Percentiles rank a stretch among this genome's conserved stretches.
These are phyloP conservation scores for Talaromyces liani DNA, from an alignment of 495 filamentous ascomycete genomes.

Conservation along the genomic window DNA sequence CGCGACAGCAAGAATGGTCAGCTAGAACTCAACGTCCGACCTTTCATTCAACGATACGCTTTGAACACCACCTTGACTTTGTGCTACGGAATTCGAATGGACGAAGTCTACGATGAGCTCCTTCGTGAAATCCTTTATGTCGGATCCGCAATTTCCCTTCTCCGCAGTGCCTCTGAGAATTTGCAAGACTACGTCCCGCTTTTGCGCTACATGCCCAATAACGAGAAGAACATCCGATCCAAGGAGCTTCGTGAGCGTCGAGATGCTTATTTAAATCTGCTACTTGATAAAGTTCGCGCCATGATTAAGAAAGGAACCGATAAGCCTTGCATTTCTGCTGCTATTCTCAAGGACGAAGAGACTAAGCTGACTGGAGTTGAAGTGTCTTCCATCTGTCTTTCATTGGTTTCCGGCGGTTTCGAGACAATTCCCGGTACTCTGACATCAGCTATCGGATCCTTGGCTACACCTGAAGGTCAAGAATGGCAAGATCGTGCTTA, in stretches of 20 bases:
- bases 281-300: slow-evolving; percentile 38
- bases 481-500: slow-evolving; percentile 44
- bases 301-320: slow-evolving; percentile 45
- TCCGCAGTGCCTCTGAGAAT: slow-evolving; percentile 43
- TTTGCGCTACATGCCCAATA: slow-evolving; percentile 39
- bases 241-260: slow-evolving; percentile 37
- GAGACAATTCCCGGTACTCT: slow-evolving; percentile 45
- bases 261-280: slow-evolving; percentile 37
- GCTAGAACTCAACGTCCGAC: slow-evolving; percentile 29
- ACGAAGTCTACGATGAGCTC: slow-evolving; percentile 39
- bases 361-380: slow-evolving; percentile 41
- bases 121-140: slow-evolving; percentile 44
- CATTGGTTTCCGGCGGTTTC: slow-evolving; percentile 44
- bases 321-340: slow-evolving; percentile 44
- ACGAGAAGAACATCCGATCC: slow-evolving; percentile 37
- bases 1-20: slow-evolving; percentile 31
- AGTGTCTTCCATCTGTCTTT: slow-evolving; percentile 43
- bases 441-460: slow-evolving; percentile 38
- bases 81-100: slow-evolving; percentile 50
- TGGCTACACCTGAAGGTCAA: slow-evolving; percentile 41
- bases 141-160: slow-evolving; percentile 38
- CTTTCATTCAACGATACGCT: slow-evolving; percentile 42
- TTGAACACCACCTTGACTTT: slow-evolving; percentile 45
- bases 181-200: slow-evolving; percentile 44
- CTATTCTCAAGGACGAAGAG: slow-evolving; percentile 43